A percentile compares a stretch with the other conserved stretches of the same genome.
These are phyloP conservation scores for Tolypocladium paradoxum DNA, from an alignment of 2,329 filamentous ascomycete genomes.

Conservation along the genomic window DNA sequence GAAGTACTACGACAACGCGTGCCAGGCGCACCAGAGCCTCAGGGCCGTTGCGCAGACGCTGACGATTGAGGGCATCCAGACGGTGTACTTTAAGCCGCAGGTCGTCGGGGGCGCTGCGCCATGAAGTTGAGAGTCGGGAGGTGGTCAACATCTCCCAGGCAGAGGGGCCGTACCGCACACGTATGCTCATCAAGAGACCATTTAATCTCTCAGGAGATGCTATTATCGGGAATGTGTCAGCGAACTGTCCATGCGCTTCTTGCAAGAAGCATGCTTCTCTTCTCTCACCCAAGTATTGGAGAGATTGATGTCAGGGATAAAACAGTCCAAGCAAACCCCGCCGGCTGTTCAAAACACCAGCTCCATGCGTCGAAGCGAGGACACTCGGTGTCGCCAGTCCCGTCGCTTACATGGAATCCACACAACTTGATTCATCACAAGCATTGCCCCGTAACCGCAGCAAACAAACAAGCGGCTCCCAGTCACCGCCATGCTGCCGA, in stretches of 20 bases:
- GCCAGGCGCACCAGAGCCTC: slow-evolving; percentile 30
- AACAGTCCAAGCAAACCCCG: background rate
- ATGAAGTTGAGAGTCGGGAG: background rate
- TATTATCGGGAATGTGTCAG: too few species aligned
- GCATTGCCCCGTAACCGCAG: background rate
- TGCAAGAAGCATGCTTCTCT: background rate
- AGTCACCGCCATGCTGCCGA: background rate
- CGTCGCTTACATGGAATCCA: background rate
- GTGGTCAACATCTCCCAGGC: background rate
- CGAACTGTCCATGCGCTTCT: background rate
- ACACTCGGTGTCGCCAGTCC: too few species aligned
- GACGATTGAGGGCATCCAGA: slow-evolving; percentile 24
- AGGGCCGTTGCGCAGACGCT: slow-evolving; percentile 24
- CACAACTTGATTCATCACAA: background rate
- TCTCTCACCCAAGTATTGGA: too few species aligned
- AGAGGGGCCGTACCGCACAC: background rate
- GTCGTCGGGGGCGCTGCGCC: slow-evolving; percentile 7
- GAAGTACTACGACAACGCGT: slow-evolving; percentile 54
- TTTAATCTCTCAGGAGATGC: background rate
- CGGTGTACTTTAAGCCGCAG: slow-evolving; percentile 28
- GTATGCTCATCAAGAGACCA: background rate
- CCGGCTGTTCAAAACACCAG: background rate
- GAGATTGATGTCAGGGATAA: background rate
- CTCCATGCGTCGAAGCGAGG: too few species aligned
- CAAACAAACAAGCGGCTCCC: background rate